phyloP scores from a whole-genome alignment of 2,329 filamentous ascomycete species.

The Penicillium psychrosexuale region DNA sequence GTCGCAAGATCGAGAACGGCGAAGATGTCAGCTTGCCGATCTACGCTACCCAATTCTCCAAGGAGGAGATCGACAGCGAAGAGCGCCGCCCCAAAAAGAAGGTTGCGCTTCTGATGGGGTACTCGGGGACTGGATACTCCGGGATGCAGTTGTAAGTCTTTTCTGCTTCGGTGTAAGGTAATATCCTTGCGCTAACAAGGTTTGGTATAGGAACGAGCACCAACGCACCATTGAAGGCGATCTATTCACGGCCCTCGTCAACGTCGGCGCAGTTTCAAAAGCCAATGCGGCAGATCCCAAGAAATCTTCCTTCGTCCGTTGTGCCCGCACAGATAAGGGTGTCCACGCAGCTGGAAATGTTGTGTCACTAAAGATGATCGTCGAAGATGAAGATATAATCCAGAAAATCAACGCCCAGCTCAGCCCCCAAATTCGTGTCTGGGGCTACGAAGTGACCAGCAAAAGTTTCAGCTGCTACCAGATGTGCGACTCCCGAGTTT shows the following conservation, averaged over 20 bases:
- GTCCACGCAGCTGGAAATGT: slow-evolving; percentile 95
- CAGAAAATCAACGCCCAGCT: slow-evolving; percentile 86
- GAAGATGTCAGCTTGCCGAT: slow-evolving; percentile 45
- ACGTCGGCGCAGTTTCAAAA: slow-evolving; percentile 90
- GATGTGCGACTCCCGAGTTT: slow-evolving; percentile 90
- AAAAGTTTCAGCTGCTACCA: slow-evolving; percentile 94
- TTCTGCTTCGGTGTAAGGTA: not conserved
- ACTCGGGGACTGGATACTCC: slow-evolving; percentile 93
- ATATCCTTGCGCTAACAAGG: slow-evolving; percentile 1
- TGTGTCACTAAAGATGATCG: slow-evolving; percentile 90
- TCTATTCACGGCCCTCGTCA: slow-evolving; percentile 86
- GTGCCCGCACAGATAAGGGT: slow-evolving; percentile 94
- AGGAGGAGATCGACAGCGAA: slow-evolving; percentile 85
- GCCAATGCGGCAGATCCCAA: slow-evolving; percentile 95
- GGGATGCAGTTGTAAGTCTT: slow-evolving; percentile 77
- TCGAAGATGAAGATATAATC: slow-evolving; percentile 84
- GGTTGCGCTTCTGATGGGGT: slow-evolving; percentile 91
- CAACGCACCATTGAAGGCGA: slow-evolving; percentile 96
- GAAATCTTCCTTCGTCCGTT: slow-evolving; percentile 90
- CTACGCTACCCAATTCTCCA: slow-evolving; percentile 59
- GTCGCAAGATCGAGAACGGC: slow-evolving; percentile 51
- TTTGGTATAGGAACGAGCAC: slow-evolving; percentile 45
- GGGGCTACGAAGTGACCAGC: slow-evolving; percentile 87
- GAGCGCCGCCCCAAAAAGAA: slow-evolving; percentile 89
- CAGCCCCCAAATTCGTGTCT: slow-evolving; percentile 85